phyloP scores from a whole-genome alignment of 1,284 basidiomycete species.

The Marasmius fiardii region DNA sequence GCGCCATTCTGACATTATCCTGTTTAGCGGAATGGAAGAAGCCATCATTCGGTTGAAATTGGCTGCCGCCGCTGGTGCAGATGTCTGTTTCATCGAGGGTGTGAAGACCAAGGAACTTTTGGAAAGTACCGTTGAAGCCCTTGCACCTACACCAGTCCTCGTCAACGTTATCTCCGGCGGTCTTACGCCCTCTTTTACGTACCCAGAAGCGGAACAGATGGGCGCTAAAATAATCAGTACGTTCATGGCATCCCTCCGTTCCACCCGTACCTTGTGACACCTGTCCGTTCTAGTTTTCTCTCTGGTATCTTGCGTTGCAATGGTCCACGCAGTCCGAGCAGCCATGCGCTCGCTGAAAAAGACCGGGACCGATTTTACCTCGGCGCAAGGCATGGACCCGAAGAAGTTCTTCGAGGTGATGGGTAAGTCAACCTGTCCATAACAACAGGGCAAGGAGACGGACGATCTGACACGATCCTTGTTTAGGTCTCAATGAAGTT shows the following conservation, averaged over 20 bases:
- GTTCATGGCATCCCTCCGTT: constrained; percentile 20
- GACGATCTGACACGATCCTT: constrained; percentile 3
- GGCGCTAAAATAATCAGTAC: constrained; percentile 76
- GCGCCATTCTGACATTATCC: constrained; percentile 63
- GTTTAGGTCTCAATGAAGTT: constrained; percentile 58
- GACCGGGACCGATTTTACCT: too few species aligned
- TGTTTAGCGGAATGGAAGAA: too few species aligned
- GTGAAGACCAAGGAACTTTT: constrained; percentile 69
- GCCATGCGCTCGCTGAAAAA: too few species aligned
- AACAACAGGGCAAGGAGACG: background rate
- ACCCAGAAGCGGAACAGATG: too few species aligned
- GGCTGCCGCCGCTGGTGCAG: constrained; percentile 75
- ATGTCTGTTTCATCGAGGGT: constrained; percentile 84
- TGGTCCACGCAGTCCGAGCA: constrained; percentile 68
- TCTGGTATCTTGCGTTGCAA: constrained; percentile 68
- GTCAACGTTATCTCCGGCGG: too few species aligned
- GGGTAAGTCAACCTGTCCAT: constrained; percentile 34
- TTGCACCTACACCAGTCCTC: too few species aligned
- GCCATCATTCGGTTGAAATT: too few species aligned
- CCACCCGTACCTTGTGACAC: background rate
- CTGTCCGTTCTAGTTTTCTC: constrained; percentile 49
- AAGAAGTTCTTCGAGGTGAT: constrained; percentile 75
- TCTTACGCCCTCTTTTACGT: too few species aligned
- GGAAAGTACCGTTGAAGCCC: constrained; percentile 56
- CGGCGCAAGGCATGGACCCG: constrained; percentile 74